phyloP scores from a whole-genome alignment of 768 basidiomycete genomes.

The Tricholoma flavovirens region DNA sequence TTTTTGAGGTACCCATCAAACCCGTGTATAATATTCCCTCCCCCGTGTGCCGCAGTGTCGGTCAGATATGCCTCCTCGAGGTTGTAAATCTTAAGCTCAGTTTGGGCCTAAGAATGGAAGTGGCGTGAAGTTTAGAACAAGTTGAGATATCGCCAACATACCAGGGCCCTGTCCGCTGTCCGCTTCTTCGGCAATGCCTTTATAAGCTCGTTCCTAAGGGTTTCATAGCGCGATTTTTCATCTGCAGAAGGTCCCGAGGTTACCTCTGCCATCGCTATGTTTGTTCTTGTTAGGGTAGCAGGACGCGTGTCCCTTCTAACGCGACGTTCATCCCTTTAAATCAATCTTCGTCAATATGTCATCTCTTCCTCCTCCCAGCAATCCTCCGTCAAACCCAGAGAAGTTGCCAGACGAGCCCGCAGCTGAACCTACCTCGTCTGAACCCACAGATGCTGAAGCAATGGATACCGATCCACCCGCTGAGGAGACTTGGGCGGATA shows the following conservation, averaged over 20 bases:
- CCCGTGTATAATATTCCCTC: conserved; percentile 84
- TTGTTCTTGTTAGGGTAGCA: conserved; percentile 22
- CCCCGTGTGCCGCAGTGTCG: conserved; percentile 70
- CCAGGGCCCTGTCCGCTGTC: conserved; percentile 70
- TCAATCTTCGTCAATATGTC: conserved; percentile 38
- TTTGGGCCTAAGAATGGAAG: conserved; percentile 49
- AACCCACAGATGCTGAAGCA: conserved; percentile 28
- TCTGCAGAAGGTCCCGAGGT: conserved; percentile 45
- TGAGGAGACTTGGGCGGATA: conserved; percentile 86
- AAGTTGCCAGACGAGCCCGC: conserved; percentile 41
- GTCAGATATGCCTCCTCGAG: conserved; percentile 71
- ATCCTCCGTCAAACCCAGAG: conserved; percentile 46
- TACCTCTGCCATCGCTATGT: conserved; percentile 35
- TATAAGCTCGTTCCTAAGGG: conserved; percentile 67
- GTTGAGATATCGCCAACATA: conserved; percentile 27
- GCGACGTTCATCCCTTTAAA: conserved; percentile 21
- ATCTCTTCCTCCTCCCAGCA: conserved; percentile 48
- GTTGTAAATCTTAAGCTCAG: conserved; percentile 75
- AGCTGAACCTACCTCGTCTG: conserved; percentile 24
- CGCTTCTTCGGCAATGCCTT: conserved; percentile 73
- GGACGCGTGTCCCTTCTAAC: conserved; percentile 35
- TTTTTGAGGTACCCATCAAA: conserved; percentile 86
- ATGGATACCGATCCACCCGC: conserved; percentile 73
- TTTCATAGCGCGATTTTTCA: conserved; percentile 66
- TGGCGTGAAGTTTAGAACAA: conserved; percentile 1